Base-by-base conservation (phyloP, 1,284 basidiomycete species). In the Calocybe gambosa region DNA sequence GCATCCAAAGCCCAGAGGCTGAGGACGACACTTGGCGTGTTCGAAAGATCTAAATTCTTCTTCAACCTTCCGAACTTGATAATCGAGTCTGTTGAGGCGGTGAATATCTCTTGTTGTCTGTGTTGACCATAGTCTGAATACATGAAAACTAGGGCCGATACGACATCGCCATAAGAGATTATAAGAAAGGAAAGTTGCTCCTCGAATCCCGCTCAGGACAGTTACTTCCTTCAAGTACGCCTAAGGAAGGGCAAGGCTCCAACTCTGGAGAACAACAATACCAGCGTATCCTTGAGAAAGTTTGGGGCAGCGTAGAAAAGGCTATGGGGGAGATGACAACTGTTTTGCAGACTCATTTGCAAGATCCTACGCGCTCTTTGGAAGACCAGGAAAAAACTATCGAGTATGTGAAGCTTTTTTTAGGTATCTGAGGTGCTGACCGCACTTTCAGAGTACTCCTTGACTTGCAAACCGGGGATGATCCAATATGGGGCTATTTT, bases 371-470 rank as follows among this genome's bases (percentile, higher is more conserved):
- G 35, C 73, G 89, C 38, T 83, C 78, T 39, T 78, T 95, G 3
- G 96, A 99, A 50, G 95, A 98, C 55, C 92, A 97, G 53, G 94
- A 98, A 68, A 93, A 91, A 71, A 97, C 91, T 1, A 89, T 99
- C 41, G 94, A 99, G 93, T 93, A 58, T 58, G 85, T 68, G 0
- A 6, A 28, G 38, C 39, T 44, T 36, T 45, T n/a, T 25, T 20
- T 43, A 25, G 33, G 20, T 31, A 33, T 7, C 3, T 40, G 28
- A 42, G 33, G 23, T 25, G 25, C 50, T 18, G 6, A 23, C 15
- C 9, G 8, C 1, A 10, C 9, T 29, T n/a, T 21, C 5, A 53
- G 92, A 59, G 85, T 93, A 45, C 66, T 96, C 37, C 71, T 91
- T 47, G 93, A 97, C 54, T 67, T 97, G 50, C 87, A 88, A 56